Base-by-base conservation (phyloP, 2,329 filamentous ascomycete genomes). In the Blumeria hordei region DNA sequence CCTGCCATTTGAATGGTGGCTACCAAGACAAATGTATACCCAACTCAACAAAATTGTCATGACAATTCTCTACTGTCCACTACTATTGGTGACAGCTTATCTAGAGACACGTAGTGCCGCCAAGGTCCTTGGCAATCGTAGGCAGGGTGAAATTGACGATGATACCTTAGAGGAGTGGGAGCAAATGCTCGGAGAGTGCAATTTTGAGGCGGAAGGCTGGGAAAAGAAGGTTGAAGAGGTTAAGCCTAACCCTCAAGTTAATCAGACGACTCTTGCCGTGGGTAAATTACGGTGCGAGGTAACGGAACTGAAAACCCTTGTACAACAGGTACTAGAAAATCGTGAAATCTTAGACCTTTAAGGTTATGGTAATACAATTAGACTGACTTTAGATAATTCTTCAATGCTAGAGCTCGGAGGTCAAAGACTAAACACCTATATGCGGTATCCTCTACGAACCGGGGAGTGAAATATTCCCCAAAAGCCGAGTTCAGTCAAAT, bases 161-260 rank as follows among this genome's bases (percentile, higher is more conserved):
- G 88, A 95, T 60, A 79, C 79, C 0, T 70, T 83, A 8, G 84
- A 96, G 64, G 90, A 95, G 66, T 98, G 92, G 92, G 92, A 98
- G 69, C 83, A 94, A 66, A 72, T 90, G 64, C 69, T 73, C 8
- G 72, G 72, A 6, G 75, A 84, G 54, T 65, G 90, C 18, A 83
- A 94, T 64, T 85, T 93, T 63, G 85, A 94, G 63, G 72, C 76
- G 0, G 85, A 90, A 58, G 86, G 84, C 0, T 98, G 92, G 92
- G 72, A 76, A 37, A 87, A 92, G 72, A 81, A 75, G 55, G 88
- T 94, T 2, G 74, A 79, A 53, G 69, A 72, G n/a, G 82, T 78
- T 21, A 85, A 80, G 65, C 84, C 88, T 0, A 87, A 96, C 66
- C 76, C 96, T 4, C 83, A 87, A 62, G 77, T 82, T 35, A 87